These are phyloP conservation scores for Coemansia sp. DNA, from an alignment of 192 early-diverging fungal species.

Conservation along the genomic window DNA sequence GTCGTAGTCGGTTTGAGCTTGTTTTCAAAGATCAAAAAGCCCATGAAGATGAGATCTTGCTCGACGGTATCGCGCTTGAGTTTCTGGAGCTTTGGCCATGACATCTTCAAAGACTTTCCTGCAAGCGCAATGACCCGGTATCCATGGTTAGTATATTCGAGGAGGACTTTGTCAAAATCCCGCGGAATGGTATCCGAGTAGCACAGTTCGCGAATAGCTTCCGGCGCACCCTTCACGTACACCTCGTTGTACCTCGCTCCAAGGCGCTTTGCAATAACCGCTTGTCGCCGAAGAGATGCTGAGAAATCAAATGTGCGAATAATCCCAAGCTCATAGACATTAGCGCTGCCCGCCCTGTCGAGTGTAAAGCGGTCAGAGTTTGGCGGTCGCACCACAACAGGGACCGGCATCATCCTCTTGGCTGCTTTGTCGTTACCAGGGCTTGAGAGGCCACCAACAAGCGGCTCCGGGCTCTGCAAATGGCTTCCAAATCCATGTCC, in stretches of 20 bases:
- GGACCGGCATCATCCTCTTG: slow-evolving; percentile 52
- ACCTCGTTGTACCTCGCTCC: slow-evolving; percentile 62
- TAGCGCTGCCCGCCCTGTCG: slow-evolving; percentile 28
- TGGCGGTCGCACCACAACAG: slow-evolving; percentile 87
- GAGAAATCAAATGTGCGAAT: slow-evolving; percentile 93
- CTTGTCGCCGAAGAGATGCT: slow-evolving; percentile 85
- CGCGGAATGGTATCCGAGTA: slow-evolving; percentile 75
- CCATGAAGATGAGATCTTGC: slow-evolving; percentile 81
- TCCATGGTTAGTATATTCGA: slow-evolving; percentile 90
- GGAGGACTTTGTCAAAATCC: slow-evolving; percentile 79
- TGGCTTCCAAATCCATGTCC: slow-evolving; percentile 8
- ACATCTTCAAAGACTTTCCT: slow-evolving; percentile 68
- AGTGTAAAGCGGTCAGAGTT: slow-evolving; percentile 64
- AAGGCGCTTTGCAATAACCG: slow-evolving; percentile 81
- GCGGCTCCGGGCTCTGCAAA: background rate
- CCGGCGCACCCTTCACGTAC: slow-evolving; percentile 98
- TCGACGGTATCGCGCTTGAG: slow-evolving; percentile 82
- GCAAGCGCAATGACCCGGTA: slow-evolving; percentile 97
- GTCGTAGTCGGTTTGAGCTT: slow-evolving; percentile 89
- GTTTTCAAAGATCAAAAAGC: slow-evolving; percentile 98
- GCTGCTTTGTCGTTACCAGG: background rate
- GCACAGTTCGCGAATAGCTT: slow-evolving; percentile 90
- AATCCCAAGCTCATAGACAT: slow-evolving; percentile 70
- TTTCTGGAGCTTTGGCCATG: slow-evolving; percentile 74
- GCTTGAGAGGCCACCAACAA: background rate